phyloP scores from a whole-genome alignment of 2,329 filamentous ascomycete genomes.

The Talaromyces albobiverticillius region DNA sequence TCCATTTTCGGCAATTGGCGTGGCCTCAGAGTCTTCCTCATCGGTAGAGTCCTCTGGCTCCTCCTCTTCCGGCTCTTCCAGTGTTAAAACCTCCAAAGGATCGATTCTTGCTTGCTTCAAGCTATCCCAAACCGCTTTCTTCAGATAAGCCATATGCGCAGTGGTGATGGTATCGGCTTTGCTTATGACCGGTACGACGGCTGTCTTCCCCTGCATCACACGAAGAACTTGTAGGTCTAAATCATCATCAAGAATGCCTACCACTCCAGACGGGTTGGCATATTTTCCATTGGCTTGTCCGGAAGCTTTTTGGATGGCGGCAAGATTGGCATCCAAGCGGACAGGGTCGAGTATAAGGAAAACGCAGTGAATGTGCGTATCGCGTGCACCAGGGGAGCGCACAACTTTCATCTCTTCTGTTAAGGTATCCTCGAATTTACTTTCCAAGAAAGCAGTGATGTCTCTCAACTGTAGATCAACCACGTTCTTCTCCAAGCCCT shows the following conservation, averaged over 20 bases:
- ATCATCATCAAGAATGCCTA: conserved; percentile 78
- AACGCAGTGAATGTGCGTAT: conserved; percentile 95
- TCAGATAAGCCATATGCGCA: conserved; percentile 87
- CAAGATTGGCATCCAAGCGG: conserved; percentile 78
- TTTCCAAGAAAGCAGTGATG: conserved; percentile 89
- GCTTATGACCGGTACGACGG: conserved; percentile 89
- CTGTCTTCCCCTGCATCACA: conserved; percentile 87
- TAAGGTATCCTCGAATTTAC: conserved; percentile 98
- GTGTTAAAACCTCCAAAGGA: conserved; percentile 78
- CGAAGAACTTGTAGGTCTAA: conserved; percentile 88
- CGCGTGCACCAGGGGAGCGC: conserved; percentile 84
- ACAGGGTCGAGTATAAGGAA: conserved; percentile 88
- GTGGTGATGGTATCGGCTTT: conserved; percentile 97
- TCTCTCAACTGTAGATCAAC: conserved; percentile 92
- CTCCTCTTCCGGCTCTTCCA: conserved; percentile 72
- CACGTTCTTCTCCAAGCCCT: conserved; percentile 89
- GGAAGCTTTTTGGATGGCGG: conserved; percentile 58
- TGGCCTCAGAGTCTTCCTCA: conserved; percentile 36
- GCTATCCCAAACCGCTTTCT: conserved; percentile 85
- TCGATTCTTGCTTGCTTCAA: conserved; percentile 84
- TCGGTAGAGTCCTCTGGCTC: conserved; percentile 44
- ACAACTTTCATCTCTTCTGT: conserved; percentile 96
- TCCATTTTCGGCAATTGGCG: conserved; percentile 20
- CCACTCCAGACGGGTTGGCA: conserved; percentile 35
- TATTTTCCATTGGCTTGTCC: conserved; percentile 54